A percentile compares a stretch with the other conserved stretches of the same genome.
These are phyloP conservation scores for Fagus sylvatica DNA, from an alignment of 306 rosid species.

Conservation along the genomic window DNA sequence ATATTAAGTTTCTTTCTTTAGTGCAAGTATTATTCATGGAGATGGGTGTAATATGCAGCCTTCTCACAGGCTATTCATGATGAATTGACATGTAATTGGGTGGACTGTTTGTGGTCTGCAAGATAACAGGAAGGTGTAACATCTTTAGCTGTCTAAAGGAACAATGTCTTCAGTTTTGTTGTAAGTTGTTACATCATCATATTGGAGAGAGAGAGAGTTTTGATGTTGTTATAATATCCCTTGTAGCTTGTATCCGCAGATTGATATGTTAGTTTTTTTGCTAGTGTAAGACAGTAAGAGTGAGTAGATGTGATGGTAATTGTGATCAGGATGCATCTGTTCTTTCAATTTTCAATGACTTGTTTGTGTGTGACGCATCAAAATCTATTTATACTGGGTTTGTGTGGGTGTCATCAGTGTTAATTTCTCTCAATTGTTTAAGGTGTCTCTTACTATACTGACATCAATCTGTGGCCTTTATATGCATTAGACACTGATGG, in stretches of 20 bases:
- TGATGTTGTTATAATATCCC: background rate
- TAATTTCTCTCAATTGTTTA: background rate
- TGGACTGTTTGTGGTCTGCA: no score
- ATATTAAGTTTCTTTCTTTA: no score
- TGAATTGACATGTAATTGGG: no score
- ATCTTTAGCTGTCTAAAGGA: no score
- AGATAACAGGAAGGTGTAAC: no score
- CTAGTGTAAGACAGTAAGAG: background rate
- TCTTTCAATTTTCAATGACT: background rate
- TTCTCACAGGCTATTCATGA: no score
- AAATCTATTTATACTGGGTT: background rate
- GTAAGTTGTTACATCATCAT: background rate
- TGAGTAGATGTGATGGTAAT: background rate
- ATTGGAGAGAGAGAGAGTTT: background rate
- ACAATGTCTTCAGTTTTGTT: no score
- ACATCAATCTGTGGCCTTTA: background rate
- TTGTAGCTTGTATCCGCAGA: background rate
- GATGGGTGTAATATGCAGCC: no score
- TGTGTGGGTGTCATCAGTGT: background rate
- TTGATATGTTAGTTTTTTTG: background rate
- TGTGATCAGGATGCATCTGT: background rate
- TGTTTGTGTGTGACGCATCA: background rate
- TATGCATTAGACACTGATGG: slow-evolving; percentile 79
- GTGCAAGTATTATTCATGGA: no score
- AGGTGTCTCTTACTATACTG: background rate